phyloP scores from a whole-genome alignment of 1,284 basidiomycete genomes.

The Leccinum subfulvum region DNA sequence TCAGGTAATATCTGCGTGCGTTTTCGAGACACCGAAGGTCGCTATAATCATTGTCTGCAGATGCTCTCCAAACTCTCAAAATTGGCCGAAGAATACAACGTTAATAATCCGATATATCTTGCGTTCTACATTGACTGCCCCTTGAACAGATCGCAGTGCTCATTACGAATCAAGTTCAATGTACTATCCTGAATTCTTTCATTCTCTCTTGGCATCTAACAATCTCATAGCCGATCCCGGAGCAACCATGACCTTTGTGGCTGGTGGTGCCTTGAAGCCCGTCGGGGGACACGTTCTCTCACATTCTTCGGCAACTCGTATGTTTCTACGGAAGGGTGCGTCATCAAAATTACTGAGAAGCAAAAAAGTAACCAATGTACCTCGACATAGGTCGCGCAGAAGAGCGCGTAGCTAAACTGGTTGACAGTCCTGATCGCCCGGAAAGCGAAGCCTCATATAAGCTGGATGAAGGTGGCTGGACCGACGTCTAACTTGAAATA shows the following conservation, averaged over 20 bases:
- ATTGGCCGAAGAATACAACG: slow-evolving; percentile 88
- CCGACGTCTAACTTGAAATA: slow-evolving; percentile 53
- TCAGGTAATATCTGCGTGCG: slow-evolving; percentile 43
- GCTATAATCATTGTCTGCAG: slow-evolving; percentile 34
- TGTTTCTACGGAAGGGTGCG: slow-evolving; percentile 86
- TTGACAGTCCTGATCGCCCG: slow-evolving; percentile 89
- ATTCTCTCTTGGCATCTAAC: slow-evolving; percentile 6
- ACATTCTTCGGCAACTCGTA: slow-evolving; percentile 81
- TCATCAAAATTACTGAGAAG: not conserved
- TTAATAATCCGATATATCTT: slow-evolving; percentile 28
- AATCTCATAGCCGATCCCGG: slow-evolving; percentile 77
- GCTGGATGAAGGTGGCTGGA: slow-evolving; percentile 83
- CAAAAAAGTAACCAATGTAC: not conserved
- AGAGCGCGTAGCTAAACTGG: slow-evolving; percentile 92
- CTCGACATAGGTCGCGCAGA: slow-evolving; percentile 74
- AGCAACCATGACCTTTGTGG: slow-evolving; percentile 92
- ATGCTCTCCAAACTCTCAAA: slow-evolving; percentile 90
- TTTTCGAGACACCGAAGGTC: slow-evolving; percentile 1
- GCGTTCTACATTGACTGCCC: slow-evolving; percentile 23
- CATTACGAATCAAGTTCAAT: slow-evolving; percentile 91
- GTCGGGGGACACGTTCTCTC: slow-evolving; percentile 87
- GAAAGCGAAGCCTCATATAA: slow-evolving; percentile 93
- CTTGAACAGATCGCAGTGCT: slow-evolving; percentile 72
- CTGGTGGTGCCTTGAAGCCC: slow-evolving; percentile 82
- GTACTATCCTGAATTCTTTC: slow-evolving; percentile 35